A percentile compares a stretch with the other conserved stretches of the same genome.
These are phyloP conservation scores for Cordyceps fumosorosea DNA, from an alignment of 2,329 filamentous ascomycete genomes.

Conservation along the genomic window DNA sequence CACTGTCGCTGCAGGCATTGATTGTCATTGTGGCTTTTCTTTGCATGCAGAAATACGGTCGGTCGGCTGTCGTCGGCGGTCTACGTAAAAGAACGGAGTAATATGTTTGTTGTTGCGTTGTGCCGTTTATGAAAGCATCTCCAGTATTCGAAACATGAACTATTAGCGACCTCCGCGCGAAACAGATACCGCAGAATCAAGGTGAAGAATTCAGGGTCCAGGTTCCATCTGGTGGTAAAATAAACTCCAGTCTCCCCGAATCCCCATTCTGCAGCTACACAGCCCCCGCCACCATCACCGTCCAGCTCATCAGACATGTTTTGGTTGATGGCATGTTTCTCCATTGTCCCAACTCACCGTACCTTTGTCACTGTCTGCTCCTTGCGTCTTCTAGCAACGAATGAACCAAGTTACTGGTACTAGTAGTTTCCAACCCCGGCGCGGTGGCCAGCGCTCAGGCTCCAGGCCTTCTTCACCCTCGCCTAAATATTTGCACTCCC, in stretches of 20 bases:
- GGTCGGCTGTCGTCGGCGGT: background rate
- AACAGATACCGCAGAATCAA: background rate
- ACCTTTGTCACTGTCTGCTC: background rate
- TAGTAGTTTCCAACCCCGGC: too few species aligned
- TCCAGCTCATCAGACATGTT: slow-evolving; percentile 10
- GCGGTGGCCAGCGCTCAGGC: too few species aligned
- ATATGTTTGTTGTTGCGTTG: too few species aligned
- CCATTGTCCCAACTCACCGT: background rate
- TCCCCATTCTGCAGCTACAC: background rate
- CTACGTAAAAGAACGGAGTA: too few species aligned
- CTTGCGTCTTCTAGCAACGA: background rate
- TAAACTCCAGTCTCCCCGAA: too few species aligned
- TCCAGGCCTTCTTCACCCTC: too few species aligned
- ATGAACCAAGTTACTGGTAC: too few species aligned
- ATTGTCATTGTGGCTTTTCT: background rate
- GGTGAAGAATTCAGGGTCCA: background rate
- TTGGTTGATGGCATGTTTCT: background rate
- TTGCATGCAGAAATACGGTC: background rate
- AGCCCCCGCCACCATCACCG: background rate
- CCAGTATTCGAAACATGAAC: too few species aligned
- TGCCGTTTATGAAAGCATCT: too few species aligned
- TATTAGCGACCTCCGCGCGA: background rate
- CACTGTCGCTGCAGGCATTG: background rate
- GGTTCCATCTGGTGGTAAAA: too few species aligned
- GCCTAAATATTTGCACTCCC: too few species aligned